Evolutionary conservation across 192 early-diverging fungal species (phyloP), one percentile per base, ranked within the genome.

Genomic region (Allomyces javanicus): DNA sequence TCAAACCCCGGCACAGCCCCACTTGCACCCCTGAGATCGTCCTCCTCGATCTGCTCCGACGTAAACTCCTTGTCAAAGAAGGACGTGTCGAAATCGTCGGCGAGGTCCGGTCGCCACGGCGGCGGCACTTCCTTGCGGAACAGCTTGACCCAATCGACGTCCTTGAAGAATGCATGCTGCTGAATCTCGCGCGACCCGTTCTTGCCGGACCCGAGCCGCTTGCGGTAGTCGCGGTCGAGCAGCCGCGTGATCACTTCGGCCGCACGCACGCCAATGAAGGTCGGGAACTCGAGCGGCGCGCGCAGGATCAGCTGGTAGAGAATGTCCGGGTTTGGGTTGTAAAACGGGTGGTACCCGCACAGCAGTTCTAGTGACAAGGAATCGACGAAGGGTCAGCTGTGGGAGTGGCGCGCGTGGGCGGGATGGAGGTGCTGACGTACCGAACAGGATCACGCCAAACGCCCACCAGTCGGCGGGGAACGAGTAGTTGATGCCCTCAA

Each of bases 391-490:
- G 9, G 33, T 40, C 33, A 40, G 33, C 2, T 40, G 33, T 7
- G 33, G 7, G 33, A 40, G 33, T 0, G 33, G 33, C 33, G 33
- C 33, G 7, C 26, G 26, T 3, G 26, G 26, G 7, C 33, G 25
- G 17, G 50, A n/a, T 58, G 50, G 17, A 9, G 21, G 14, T 58
- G 50, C 14, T 3, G 3, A 21, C 50, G 50, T 21, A 58, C 50
- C 80, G 69, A 76, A 83, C 17, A 77, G 1, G 14, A 83, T 74
- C 0, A 81, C 75, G 24, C 81, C 81, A 22, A 73, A 75, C 0
- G 81, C 81, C 81, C 81, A 83, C 69, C 79, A 81, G 63, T 83
- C 81, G 44, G 75, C 71, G 17, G 78, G 72, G 61, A 67, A 77
- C 25, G 75, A 71, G 64, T 78, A 66, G 10, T 70, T 70, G 45